Evolutionary conservation across 2,329 filamentous ascomycete genomes (phyloP).

Genomic region (Basipetospora chlamydospora): DNA sequence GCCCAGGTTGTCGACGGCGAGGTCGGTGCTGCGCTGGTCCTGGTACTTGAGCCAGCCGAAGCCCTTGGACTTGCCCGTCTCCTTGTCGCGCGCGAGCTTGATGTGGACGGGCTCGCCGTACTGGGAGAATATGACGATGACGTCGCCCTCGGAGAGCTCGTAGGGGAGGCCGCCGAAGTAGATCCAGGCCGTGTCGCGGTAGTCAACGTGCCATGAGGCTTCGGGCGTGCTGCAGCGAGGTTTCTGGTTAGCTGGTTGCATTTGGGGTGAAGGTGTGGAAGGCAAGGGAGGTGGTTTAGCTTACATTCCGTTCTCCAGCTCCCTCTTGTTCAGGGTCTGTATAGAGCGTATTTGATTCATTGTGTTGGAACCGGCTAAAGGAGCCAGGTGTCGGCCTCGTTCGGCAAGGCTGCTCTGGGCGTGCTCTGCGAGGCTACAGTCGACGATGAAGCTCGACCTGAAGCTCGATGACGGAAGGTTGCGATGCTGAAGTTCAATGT

Average conservation of each 20-base stretch:
- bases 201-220: constrained; percentile 94
- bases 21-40: constrained; percentile 86
- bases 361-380: constrained; percentile 10
- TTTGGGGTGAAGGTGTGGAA: neutral
- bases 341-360: constrained; percentile 96
- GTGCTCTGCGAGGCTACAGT: too few relatives aligned
- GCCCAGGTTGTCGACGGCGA: constrained; percentile 91
- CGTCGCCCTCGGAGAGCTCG: constrained; percentile 86
- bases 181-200: constrained; percentile 90
- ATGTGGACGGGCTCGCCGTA: constrained; percentile 90
- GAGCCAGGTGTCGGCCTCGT: too few relatives aligned
- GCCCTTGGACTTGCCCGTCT: constrained; percentile 86
- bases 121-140: constrained; percentile 93
- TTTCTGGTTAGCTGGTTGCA: constrained; percentile 11
- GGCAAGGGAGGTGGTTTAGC: constrained; percentile 16
- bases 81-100: constrained; percentile 85
- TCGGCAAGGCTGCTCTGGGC: neutral
- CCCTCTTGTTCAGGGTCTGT: constrained; percentile 82
- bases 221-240: constrained; percentile 49
- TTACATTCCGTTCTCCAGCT: constrained; percentile 77
- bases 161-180: constrained; percentile 92
- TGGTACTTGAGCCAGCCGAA: constrained; percentile 98
- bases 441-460: too few relatives aligned
- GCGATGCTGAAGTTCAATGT: too few relatives aligned
- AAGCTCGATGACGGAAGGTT: too few relatives aligned